Evolutionary conservation across 1,284 basidiomycete genomes (phyloP), one percentile per base, ranked within the genome.

Genomic region (Rhodotorula sp.): DNA sequence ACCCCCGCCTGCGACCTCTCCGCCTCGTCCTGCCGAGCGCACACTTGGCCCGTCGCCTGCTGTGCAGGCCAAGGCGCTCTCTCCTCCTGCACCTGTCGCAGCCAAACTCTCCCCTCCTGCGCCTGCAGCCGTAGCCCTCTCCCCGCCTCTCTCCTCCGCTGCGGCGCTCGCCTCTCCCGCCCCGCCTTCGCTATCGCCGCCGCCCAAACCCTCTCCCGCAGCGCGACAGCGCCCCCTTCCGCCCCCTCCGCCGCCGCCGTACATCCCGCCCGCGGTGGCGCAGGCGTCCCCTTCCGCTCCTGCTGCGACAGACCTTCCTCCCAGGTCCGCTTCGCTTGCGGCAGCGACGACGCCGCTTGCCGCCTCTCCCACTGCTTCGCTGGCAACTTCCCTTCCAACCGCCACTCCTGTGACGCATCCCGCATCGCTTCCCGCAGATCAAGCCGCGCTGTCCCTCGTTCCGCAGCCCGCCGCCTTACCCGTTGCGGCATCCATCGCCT

Each of bases 181-280:
- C 36, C 13, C 55, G 8, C 9, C 22, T 7, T 12, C 36, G 36
- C 34, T 15, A 34, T 27, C 55, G 19, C 41, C 39, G 39, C 39
- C 58, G 58, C n/a, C n/a, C n/a, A 59, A 41, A 10, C 58, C 58
- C 29, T 60, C 58, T 3, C 57, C 57, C 19, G 27, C 57, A 3
- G 39, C n/a, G 22, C n/a, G 53, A 3, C 37, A 37, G 29, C 54
- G 63, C 1, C 54, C 44, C 27, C 63, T 57, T 25, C 54, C 55
- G 7, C 63, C 63, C 0, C 63, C 63, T 13, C 63, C 63, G 2
- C 39, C 57, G 2, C 63, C 44, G 13, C 54, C 63, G 25, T 57
- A 64, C 39, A 15, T 64, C 46, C 63, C 62, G 21, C 54, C 53
- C 25, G 27, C 39, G 1, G 32, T 3, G 25, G 7, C 46, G 13